Evolutionary conservation across 352 stramenopile genomes (phyloP).

Genomic region (Aphanomyces euteiches): DNA sequence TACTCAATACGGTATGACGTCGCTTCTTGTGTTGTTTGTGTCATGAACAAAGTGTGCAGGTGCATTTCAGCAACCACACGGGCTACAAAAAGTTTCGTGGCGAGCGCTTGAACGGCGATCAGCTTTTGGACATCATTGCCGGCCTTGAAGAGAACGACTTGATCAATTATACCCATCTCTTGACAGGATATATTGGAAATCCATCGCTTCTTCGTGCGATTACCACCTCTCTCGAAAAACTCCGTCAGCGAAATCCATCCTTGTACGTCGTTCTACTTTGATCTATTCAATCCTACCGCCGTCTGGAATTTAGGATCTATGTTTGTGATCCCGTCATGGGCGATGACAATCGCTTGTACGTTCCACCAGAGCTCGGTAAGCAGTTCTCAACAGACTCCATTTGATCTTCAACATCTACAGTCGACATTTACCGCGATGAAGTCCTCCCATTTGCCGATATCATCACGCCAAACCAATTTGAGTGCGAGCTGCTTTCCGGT

Average conservation of each 20-base stretch:
- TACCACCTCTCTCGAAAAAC: conserved; percentile 33
- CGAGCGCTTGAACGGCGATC: conserved; percentile 55
- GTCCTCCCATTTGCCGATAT: conserved; percentile 80
- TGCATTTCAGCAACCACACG: conserved; percentile 87
- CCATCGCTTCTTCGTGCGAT: conserved; percentile 66
- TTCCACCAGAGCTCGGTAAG: conserved; percentile 68
- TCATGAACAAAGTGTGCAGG: conserved; percentile 17
- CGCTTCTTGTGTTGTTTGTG: background rate
- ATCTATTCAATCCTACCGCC: background rate
- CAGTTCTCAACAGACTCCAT: background rate
- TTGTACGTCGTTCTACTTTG: background rate
- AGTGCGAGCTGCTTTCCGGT: conserved; percentile 74
- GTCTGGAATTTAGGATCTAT: conserved; percentile 40
- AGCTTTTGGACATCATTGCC: conserved; percentile 72
- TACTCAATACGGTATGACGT: conserved; percentile 61
- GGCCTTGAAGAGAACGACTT: conserved; percentile 72
- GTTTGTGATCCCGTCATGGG: conserved; percentile 83
- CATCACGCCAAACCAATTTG: conserved; percentile 82
- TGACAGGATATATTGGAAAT: conserved; percentile 80
- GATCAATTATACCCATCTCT: conserved; percentile 68
- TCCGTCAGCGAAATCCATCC: conserved; percentile 22
- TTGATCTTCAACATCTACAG: conserved; percentile 33
- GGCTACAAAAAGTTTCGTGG: conserved; percentile 73
- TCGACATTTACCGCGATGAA: conserved; percentile 72
- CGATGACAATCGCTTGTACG: conserved; percentile 77